Conservation (phyloP, 129 eudicot species). For the Apium graveolens region DNA sequence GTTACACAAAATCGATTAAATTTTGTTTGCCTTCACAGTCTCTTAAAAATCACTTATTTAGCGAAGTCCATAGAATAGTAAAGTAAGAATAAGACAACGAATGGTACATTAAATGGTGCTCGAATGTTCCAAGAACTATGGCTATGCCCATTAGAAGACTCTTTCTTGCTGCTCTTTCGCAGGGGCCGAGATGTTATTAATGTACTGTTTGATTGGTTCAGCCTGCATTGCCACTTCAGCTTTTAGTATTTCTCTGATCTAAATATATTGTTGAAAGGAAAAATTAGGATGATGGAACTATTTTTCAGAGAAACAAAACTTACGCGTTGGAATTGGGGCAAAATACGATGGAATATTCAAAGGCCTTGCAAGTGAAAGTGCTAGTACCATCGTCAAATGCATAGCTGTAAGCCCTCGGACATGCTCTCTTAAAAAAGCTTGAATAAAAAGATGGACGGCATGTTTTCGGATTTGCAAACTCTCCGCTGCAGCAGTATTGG, state of each 20-base stretch:
- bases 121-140: not conserved
- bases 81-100: not conserved
- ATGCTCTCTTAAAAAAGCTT: slow-evolving; percentile 69
- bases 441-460: slow-evolving; percentile 77
- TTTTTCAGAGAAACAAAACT: not conserved
- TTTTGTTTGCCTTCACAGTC: no score
- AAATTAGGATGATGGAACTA: not conserved
- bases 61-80: not conserved
- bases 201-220: not conserved
- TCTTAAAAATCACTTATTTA: no score
- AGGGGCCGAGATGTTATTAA: not conserved
- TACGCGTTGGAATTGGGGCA: slow-evolving; percentile 65
- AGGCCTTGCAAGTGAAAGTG: slow-evolving; percentile 89
- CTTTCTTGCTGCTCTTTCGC: slow-evolving; percentile 2
- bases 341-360: slow-evolving; percentile 56
- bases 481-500: slow-evolving; percentile 90
- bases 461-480: slow-evolving; percentile 76
- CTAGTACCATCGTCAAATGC: slow-evolving; percentile 93
- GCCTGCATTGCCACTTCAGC: not conserved
- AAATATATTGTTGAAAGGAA: not conserved
- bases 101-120: not conserved
- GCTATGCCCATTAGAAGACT: not conserved
- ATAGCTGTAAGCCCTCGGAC: slow-evolving; percentile 91
- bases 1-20: no score
- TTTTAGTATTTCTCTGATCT: not conserved